Evolutionary conservation across 1,139 yeast species (phyloP).

Genomic region (Zygosaccharomyces pseudobailii): DNA sequence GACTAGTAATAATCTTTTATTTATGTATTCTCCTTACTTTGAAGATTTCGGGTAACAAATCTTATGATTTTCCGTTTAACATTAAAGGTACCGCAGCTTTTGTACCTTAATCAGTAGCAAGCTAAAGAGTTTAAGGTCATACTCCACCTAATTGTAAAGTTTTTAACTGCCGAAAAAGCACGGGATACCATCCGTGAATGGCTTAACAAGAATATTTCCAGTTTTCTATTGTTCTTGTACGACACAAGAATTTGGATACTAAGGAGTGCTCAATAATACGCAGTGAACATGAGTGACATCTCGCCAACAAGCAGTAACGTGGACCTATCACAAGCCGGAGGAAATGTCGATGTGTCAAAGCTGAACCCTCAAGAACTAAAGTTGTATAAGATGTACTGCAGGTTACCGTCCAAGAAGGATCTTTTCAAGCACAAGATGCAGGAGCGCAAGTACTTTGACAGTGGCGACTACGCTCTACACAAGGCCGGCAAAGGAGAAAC

Average conservation of each 20-base stretch:
- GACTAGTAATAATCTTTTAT: background rate
- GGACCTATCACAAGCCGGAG: slow-evolving; percentile 18
- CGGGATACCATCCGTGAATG: background rate
- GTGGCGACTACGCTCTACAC: slow-evolving; percentile 95
- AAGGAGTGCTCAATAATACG: background rate
- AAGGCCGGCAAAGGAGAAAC: slow-evolving; percentile 42
- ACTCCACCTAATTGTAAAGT: background rate
- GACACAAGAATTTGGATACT: background rate
- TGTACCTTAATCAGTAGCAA: background rate
- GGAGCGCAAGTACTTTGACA: slow-evolving; percentile 91
- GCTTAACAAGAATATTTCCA: background rate
- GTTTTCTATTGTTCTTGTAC: background rate
- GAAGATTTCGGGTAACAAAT: background rate
- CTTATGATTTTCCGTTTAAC: background rate
- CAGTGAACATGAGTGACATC: slow-evolving; percentile 18
- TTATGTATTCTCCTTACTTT: background rate
- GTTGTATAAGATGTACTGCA: slow-evolving; percentile 78
- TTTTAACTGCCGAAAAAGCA: too few relatives aligned
- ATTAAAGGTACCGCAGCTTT: background rate
- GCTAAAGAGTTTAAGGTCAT: background rate
- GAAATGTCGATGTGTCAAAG: slow-evolving; percentile 48
- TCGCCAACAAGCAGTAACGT: slow-evolving; percentile 30
- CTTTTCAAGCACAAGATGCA: slow-evolving; percentile 71
- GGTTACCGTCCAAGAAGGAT: slow-evolving; percentile 81
- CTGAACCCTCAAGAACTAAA: slow-evolving; percentile 65